Percentiles rank a stretch among this genome's conserved stretches.
These are phyloP conservation scores for Guadua angustifolia DNA, from an alignment of 176 grass and related monocot species.

Conservation along the genomic window DNA sequence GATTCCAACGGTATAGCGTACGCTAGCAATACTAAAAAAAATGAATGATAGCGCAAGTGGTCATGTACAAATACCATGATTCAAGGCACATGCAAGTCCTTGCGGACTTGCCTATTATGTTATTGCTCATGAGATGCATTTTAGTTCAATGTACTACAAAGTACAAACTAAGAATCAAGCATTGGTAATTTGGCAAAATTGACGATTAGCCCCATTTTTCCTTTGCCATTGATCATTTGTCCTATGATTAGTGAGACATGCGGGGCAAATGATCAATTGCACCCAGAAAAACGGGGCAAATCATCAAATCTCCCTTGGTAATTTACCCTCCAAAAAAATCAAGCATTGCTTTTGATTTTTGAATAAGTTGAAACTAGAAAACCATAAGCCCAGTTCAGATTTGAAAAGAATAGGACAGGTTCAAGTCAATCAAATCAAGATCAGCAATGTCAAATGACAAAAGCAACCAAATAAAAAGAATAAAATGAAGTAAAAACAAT, in stretches of 20 bases:
- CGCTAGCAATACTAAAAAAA: too few relatives aligned
- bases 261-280: too few relatives aligned
- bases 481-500: background rate
- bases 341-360: too few relatives aligned
- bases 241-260: too few relatives aligned
- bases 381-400: background rate
- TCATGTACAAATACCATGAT: background rate
- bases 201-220: too few relatives aligned
- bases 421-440: conserved; percentile 32
- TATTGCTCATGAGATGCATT: background rate
- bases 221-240: too few relatives aligned
- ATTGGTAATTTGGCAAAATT: background rate
- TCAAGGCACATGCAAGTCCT: background rate
- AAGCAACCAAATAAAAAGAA: conserved; percentile 1
- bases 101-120: background rate
- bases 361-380: background rate
- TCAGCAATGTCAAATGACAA: background rate
- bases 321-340: too few relatives aligned
- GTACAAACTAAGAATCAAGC: background rate
- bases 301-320: too few relatives aligned
- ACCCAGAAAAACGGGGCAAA: too few relatives aligned
- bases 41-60: background rate
- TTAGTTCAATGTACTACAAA: background rate
- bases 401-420: conserved; percentile 20
- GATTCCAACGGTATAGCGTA: too few relatives aligned